These are phyloP conservation scores for Arabis hirsuta DNA, from an alignment of 345 rosid species.

Conservation along the genomic window DNA sequence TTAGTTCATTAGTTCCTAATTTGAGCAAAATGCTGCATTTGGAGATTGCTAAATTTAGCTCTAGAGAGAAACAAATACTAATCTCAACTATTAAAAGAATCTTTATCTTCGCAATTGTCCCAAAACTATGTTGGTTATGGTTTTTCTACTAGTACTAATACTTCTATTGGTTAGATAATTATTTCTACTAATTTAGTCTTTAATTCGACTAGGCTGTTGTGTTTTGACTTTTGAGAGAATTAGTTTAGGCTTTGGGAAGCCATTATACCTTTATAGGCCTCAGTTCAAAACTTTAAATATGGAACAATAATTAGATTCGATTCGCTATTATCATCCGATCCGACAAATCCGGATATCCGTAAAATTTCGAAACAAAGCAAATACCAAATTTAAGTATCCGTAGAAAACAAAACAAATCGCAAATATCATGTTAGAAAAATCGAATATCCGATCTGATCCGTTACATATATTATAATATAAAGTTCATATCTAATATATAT, in stretches of 20 bases:
- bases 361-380: too few species aligned
- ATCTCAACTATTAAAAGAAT: background rate
- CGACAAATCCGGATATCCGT: too few species aligned
- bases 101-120: background rate
- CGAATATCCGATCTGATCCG: too few species aligned
- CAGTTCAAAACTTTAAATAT: background rate
- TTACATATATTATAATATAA: too few species aligned
- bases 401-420: too few species aligned
- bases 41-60: background rate
- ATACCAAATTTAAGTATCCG: too few species aligned
- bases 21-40: background rate
- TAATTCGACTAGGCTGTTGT: background rate
- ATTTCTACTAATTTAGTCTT: background rate
- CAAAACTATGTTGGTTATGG: background rate
- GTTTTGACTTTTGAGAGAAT: background rate
- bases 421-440: too few species aligned
- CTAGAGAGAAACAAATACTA: background rate
- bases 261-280: slow-evolving; percentile 6
- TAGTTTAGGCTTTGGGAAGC: slow-evolving; percentile 14
- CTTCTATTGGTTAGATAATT: background rate
- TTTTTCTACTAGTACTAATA: background rate
- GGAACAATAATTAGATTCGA: background rate
- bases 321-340: too few species aligned
- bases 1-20: background rate
- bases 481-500: too few species aligned